phyloP scores from a whole-genome alignment of 768 basidiomycete species.

The Lactifluus rugatus region DNA sequence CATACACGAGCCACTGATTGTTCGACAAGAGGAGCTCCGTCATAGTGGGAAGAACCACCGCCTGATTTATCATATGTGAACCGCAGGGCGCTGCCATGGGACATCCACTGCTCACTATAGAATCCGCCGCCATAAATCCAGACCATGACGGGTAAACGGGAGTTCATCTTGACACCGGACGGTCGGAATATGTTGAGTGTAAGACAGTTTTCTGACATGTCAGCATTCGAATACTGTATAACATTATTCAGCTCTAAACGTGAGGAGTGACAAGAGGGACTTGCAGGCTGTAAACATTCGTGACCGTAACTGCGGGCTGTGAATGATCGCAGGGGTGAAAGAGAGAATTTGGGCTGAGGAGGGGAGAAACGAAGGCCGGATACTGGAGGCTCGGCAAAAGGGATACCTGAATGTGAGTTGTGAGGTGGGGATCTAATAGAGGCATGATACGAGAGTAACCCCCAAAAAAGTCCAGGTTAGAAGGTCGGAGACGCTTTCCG shows the following conservation, averaged over 20 bases:
- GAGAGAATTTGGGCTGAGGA: slow-evolving; percentile 20
- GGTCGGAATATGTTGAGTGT: slow-evolving; percentile 40
- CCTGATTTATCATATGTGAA: not conserved
- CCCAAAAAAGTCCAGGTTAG: slow-evolving; percentile 27
- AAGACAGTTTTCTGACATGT: slow-evolving; percentile 39
- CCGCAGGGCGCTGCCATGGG: not conserved
- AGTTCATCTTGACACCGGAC: slow-evolving; percentile 20
- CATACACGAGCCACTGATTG: slow-evolving; percentile 15
- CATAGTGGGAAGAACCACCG: not conserved
- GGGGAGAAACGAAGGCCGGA: slow-evolving; percentile 24
- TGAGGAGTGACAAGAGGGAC: not conserved
- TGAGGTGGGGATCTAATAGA: not conserved
- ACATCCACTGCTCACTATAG: not conserved
- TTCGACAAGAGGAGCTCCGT: slow-evolving; percentile 6
- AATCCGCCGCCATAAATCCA: slow-evolving; percentile 39
- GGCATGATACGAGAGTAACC: slow-evolving; percentile 12
- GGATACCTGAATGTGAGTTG: slow-evolving; percentile 23
- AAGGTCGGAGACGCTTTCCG: slow-evolving; percentile 15
- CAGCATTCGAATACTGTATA: not conserved
- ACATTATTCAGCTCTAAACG: not conserved
- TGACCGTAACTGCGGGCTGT: slow-evolving; percentile 26
- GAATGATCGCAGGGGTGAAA: slow-evolving; percentile 22
- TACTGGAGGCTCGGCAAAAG: slow-evolving; percentile 29
- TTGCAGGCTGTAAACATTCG: slow-evolving; percentile 23
- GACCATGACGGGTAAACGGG: slow-evolving; percentile 34